A percentile compares a stretch with the other conserved stretches of the same genome.
These are phyloP conservation scores for Sporothrix luriei DNA, from an alignment of 2,329 filamentous ascomycete species.

Conservation along the genomic window DNA sequence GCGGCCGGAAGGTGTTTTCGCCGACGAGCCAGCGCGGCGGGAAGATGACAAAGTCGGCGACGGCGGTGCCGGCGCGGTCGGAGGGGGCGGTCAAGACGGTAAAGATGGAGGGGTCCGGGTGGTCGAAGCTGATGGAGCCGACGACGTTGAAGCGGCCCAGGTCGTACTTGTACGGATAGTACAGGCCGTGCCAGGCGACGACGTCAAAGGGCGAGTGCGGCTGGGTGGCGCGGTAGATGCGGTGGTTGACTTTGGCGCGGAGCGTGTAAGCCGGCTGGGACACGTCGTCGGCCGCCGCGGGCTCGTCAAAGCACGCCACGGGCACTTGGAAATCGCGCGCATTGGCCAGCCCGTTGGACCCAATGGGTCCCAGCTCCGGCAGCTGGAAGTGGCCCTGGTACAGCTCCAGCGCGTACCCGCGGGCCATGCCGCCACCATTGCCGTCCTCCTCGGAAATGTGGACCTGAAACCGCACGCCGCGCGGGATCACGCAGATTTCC, in stretches of 20 bases:
- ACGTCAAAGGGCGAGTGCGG: conserved; percentile 73
- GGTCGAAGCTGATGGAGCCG: conserved; percentile 72
- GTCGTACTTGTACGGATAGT: conserved; percentile 82
- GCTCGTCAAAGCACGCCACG: conserved; percentile 66
- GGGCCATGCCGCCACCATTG: conserved; percentile 42
- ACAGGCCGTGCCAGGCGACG: conserved; percentile 78
- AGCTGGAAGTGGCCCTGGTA: conserved; percentile 73
- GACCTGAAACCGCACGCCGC: conserved; percentile 74
- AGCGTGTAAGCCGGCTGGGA: conserved; percentile 50
- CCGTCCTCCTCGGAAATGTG: conserved; percentile 54
- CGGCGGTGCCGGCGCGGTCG: conserved; percentile 61
- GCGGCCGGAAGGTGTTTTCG: conserved; percentile 70
- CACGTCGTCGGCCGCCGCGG: conserved; percentile 42
- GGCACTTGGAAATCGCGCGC: conserved; percentile 74
- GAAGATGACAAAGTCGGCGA: conserved; percentile 74
- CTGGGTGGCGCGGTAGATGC: conserved; percentile 67
- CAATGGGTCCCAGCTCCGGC: conserved; percentile 72
- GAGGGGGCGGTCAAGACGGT: conserved; percentile 68
- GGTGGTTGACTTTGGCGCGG: conserved; percentile 67
- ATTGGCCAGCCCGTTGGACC: conserved; percentile 74
- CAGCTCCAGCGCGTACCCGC: conserved; percentile 75
- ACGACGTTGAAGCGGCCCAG: conserved; percentile 75
- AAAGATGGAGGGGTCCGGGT: conserved; percentile 78
- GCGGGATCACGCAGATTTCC: conserved; percentile 75
- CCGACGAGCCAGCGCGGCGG: conserved; percentile 71